phyloP scores from a whole-genome alignment of 352 stramenopile genomes.

The Pythium aphanidermatum region DNA sequence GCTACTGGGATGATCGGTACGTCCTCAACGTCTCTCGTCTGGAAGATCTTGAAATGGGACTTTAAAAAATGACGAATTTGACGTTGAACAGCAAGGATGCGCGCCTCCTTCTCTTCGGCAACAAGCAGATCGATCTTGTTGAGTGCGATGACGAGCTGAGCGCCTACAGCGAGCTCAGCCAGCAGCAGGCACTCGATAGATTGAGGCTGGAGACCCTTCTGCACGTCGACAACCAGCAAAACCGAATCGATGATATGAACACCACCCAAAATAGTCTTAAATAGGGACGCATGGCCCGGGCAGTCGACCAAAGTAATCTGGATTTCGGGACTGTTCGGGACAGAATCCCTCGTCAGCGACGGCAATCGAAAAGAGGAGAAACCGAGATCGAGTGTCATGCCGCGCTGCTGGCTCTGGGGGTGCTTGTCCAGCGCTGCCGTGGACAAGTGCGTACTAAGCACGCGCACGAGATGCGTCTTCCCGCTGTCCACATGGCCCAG shows the following conservation, averaged over 20 bases:
- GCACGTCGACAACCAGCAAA: conserved; percentile 95
- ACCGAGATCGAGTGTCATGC: conserved; percentile 98
- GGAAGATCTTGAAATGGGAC: conserved; percentile 24
- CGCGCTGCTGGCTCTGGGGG: conserved; percentile 93
- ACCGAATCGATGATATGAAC: conserved; percentile 99
- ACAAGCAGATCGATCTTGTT: conserved; percentile 98
- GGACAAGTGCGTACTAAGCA: conserved; percentile 95
- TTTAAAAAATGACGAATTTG: conserved; percentile 64
- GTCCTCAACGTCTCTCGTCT: too few species aligned
- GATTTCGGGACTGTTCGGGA: conserved; percentile 34
- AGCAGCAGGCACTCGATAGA: conserved; percentile 98
- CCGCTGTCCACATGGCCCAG: conserved; percentile 98
- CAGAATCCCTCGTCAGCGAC: not conserved
- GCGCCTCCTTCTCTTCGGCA: conserved; percentile 38
- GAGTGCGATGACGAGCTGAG: conserved; percentile 90
- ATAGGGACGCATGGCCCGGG: conserved; percentile 97
- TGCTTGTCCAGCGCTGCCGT: conserved; percentile 98
- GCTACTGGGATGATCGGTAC: conserved; percentile 78
- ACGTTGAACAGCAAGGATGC: conserved; percentile 55
- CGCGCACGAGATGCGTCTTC: conserved; percentile 96
- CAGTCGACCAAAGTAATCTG: conserved; percentile 96
- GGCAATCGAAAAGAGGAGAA: conserved; percentile 95
- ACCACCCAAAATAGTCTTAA: conserved; percentile 98
- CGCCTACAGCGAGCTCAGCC: conserved; percentile 84
- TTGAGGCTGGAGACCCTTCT: conserved; percentile 98